Evolutionary conservation across 2,329 filamentous ascomycete genomes (phyloP).

Genomic region (Pezicula neosporulosa): DNA sequence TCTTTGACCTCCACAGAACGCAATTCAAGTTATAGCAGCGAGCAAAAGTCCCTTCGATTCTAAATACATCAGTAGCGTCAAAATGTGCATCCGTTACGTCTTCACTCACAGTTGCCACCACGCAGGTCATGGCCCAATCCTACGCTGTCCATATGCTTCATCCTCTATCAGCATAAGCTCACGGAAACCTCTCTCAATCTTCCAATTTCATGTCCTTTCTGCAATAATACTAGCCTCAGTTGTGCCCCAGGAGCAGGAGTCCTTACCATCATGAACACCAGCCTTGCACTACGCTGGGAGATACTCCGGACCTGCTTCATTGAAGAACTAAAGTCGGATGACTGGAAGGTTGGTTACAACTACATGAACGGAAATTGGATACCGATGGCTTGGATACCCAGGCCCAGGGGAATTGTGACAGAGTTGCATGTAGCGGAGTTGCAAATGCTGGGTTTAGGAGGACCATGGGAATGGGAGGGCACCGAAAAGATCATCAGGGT

Average conservation of each 20-base stretch:
- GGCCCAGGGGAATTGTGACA: slow-evolving; percentile 7
- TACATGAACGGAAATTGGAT: slow-evolving; percentile 1
- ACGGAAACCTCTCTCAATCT: slow-evolving; percentile 1
- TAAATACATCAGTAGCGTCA: neutral
- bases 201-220: slow-evolving; percentile 15
- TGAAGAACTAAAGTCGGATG: slow-evolving; percentile 5
- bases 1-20: no score
- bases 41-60: no score
- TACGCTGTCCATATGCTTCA: neutral
- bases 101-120: slow-evolving; percentile 16
- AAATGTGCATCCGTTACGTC: slow-evolving; percentile 12
- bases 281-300: slow-evolving; percentile 2
- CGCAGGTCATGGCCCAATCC: slow-evolving; percentile 8
- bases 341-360: slow-evolving; percentile 4
- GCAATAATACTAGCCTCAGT: neutral
- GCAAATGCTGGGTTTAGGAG: no score
- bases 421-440: no score
- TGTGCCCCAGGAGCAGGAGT: slow-evolving; percentile 6
- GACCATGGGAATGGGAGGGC: neutral
- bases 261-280: slow-evolving; percentile 1
- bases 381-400: slow-evolving; percentile 18
- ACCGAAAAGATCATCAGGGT: neutral
- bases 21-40: no score
- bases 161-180: neutral
- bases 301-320: slow-evolving; percentile 5